Conservation (phyloP, 768 basidiomycete genomes). For the Termitomyces sp. region DNA sequence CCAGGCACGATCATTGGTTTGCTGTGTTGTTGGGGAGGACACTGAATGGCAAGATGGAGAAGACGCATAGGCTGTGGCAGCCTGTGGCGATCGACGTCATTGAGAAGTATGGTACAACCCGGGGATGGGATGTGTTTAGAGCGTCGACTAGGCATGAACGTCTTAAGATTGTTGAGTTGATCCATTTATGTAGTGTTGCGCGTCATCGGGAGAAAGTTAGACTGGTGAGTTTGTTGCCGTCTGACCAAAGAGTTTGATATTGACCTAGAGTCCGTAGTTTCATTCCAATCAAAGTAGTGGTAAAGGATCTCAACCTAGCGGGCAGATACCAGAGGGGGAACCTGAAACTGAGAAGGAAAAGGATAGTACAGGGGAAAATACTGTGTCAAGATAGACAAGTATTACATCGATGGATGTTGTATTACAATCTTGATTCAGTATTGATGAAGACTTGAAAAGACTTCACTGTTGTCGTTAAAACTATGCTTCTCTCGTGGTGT, state of each 20-base stretch:
- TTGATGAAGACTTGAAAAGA: background rate
- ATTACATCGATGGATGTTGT: background rate
- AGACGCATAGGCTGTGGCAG: background rate
- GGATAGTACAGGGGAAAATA: background rate
- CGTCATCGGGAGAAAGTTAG: background rate
- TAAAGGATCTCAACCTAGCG: background rate
- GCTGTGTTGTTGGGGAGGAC: slow-evolving; percentile 1
- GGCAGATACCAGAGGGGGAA: background rate
- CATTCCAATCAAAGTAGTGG: background rate
- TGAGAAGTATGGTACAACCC: background rate
- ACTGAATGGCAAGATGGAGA: background rate
- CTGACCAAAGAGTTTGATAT: background rate
- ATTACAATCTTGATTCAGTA: background rate
- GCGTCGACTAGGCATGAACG: background rate
- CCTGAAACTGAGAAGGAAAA: background rate
- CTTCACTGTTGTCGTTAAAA: too few relatives aligned
- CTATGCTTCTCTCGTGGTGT: too few relatives aligned
- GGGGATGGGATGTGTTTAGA: background rate
- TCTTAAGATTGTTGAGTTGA: slow-evolving; percentile 1
- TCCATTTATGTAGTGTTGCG: background rate
- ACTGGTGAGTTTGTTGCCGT: background rate
- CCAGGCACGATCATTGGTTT: slow-evolving; percentile 1
- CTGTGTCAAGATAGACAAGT: too few relatives aligned
- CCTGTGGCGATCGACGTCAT: background rate
- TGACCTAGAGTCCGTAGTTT: background rate